Conservation (phyloP, 2,329 filamentous ascomycete genomes). For the Talaromyces sp. region DNA sequence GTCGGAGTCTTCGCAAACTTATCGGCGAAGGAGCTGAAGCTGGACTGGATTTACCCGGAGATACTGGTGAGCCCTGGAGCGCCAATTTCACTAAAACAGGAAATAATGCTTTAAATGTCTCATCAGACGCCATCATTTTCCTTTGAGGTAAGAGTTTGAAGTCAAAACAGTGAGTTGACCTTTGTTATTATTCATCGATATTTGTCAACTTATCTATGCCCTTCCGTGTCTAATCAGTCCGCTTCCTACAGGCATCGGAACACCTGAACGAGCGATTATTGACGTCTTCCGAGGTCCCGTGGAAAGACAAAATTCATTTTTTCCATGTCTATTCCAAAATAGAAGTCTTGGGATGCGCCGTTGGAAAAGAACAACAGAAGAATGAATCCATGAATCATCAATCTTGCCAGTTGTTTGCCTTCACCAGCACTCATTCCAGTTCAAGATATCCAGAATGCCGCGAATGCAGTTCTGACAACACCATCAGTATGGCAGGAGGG, state of each 20-base stretch:
- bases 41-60: background rate
- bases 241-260: background rate
- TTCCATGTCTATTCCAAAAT: background rate
- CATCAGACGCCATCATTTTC: background rate
- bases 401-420: slow-evolving; percentile 4
- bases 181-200: background rate
- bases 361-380: background rate
- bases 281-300: background rate
- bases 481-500: background rate
- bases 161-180: background rate
- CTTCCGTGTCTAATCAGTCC: background rate
- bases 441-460: background rate
- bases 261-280: background rate
- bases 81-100: slow-evolving; percentile 11
- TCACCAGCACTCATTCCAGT: slow-evolving; percentile 11
- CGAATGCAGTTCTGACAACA: background rate
- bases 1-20: background rate
- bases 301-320: background rate
- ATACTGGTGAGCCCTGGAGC: background rate
- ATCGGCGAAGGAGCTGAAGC: background rate
- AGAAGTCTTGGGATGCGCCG: background rate
- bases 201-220: background rate
- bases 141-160: background rate
- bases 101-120: background rate
- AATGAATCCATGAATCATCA: background rate